Evolutionary conservation across 768 basidiomycete species (phyloP).

Genomic region (Kwoniella europaea): DNA sequence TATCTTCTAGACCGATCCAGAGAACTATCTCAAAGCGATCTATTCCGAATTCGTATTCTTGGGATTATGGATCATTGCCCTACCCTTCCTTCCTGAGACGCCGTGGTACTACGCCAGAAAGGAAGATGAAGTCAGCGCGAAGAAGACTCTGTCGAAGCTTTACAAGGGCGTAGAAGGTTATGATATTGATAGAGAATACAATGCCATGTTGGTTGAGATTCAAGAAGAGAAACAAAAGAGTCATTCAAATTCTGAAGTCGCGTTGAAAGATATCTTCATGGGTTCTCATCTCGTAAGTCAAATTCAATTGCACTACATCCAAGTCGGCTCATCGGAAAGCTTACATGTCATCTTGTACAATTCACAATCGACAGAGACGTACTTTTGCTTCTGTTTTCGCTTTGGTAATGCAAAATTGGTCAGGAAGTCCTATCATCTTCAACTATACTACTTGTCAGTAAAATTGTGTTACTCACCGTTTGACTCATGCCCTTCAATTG

Average conservation of each 20-base stretch:
- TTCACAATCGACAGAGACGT: constrained; percentile 4
- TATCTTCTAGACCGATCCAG: constrained; percentile 2
- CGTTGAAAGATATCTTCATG: constrained; percentile 26
- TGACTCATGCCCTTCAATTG: too few species aligned
- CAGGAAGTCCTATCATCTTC: constrained; percentile 17
- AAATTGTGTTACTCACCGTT: too few species aligned
- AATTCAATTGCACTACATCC: too few species aligned
- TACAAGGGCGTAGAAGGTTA: constrained; percentile 34
- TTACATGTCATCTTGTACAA: background rate
- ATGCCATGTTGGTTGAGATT: constrained; percentile 21
- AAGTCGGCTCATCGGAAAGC: too few species aligned
- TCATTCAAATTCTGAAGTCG: constrained; percentile 17
- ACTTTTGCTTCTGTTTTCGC: constrained; percentile 20
- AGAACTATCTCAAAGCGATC: constrained; percentile 8
- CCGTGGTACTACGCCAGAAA: constrained; percentile 33
- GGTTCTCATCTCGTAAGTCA: constrained; percentile 22
- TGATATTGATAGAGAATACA: constrained; percentile 37
- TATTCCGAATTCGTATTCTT: constrained; percentile 28
- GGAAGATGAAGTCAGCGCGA: constrained; percentile 34
- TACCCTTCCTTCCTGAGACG: constrained; percentile 29
- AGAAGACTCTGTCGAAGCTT: constrained; percentile 19
- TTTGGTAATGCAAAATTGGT: constrained; percentile 24
- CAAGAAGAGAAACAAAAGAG: constrained; percentile 21
- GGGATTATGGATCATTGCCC: constrained; percentile 19
- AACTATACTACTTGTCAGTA: constrained; percentile 22